Conservation (phyloP, 225 moss, liverwort and hornwort species). For the Antitrichia curtipendula region DNA sequence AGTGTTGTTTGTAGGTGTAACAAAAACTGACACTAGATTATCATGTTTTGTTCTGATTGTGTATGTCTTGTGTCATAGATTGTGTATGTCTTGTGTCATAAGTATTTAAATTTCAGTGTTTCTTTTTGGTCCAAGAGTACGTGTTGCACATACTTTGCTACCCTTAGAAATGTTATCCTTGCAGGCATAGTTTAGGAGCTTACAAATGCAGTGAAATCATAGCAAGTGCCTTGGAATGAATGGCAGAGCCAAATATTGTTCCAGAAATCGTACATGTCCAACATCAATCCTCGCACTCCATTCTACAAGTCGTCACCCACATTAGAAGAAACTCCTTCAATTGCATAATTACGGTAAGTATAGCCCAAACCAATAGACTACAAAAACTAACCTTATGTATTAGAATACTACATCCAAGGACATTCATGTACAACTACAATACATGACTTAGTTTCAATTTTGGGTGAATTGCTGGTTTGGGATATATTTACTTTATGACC, state of each 20-base stretch:
- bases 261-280: conserved; percentile 75
- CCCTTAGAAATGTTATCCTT: background rate
- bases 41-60: background rate
- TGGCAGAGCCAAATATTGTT: conserved; percentile 84
- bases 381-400: background rate
- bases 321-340: background rate
- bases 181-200: background rate
- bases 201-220: conserved; percentile 67
- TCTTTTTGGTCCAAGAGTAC: no score
- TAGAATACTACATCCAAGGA: background rate
- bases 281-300: conserved; percentile 71
- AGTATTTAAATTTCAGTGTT: background rate
- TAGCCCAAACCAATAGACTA: background rate
- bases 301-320: conserved; percentile 15
- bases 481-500: background rate
- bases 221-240: conserved; percentile 55
- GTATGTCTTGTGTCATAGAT: background rate
- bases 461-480: background rate
- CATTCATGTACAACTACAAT: background rate
- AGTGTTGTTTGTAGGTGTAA: background rate
- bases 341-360: background rate
- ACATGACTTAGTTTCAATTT: background rate
- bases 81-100: background rate
- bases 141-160: background rate
- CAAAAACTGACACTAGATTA: no score